Percentiles rank a stretch among this genome's conserved stretches.
Conservation (phyloP, 305 asterid species). For the Ilex paraguariensis region DNA sequence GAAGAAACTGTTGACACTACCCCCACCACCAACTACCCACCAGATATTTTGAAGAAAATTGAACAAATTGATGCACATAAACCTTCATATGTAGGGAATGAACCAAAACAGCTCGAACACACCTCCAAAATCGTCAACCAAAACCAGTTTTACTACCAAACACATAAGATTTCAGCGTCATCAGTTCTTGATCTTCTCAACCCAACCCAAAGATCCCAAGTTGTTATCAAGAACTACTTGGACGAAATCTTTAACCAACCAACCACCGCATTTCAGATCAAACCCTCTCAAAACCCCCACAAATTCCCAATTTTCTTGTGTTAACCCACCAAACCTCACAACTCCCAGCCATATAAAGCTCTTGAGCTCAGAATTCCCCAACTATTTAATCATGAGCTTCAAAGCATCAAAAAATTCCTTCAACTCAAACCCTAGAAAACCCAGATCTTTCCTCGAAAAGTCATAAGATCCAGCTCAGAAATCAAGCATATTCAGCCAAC, state of each 20-base stretch:
- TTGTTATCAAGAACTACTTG: slow-evolving; percentile 17
- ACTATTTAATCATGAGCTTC: slow-evolving; percentile 8
- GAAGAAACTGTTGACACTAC: neutral
- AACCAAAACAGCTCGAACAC: slow-evolving; percentile 4
- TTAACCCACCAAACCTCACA: neutral
- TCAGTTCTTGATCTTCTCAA: slow-evolving; percentile 22
- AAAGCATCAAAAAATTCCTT: slow-evolving; percentile 5
- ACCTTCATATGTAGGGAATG: slow-evolving; percentile 18
- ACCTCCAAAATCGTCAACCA: slow-evolving; percentile 28
- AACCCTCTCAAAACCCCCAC: slow-evolving; percentile 2
- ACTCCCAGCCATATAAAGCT: slow-evolving; percentile 1
- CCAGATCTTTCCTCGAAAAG: slow-evolving; percentile 8
- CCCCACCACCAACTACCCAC: slow-evolving; percentile 22
- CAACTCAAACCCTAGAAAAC: slow-evolving; percentile 1
- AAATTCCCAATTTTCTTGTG: neutral
- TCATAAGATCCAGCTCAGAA: slow-evolving; percentile 10
- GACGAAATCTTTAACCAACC: slow-evolving; percentile 8
- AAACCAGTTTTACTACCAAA: slow-evolving; percentile 36
- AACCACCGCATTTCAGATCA: slow-evolving; percentile 22
- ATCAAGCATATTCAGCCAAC: slow-evolving; percentile 5
- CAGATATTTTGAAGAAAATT: slow-evolving; percentile 7
- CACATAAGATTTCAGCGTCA: slow-evolving; percentile 32
- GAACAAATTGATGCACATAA: slow-evolving; percentile 1
- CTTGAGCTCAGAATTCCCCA: neutral
- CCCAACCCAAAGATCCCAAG: slow-evolving; percentile 17